Conservation (phyloP, 2,329 filamentous ascomycete genomes). For the Clonostachys solani region DNA sequence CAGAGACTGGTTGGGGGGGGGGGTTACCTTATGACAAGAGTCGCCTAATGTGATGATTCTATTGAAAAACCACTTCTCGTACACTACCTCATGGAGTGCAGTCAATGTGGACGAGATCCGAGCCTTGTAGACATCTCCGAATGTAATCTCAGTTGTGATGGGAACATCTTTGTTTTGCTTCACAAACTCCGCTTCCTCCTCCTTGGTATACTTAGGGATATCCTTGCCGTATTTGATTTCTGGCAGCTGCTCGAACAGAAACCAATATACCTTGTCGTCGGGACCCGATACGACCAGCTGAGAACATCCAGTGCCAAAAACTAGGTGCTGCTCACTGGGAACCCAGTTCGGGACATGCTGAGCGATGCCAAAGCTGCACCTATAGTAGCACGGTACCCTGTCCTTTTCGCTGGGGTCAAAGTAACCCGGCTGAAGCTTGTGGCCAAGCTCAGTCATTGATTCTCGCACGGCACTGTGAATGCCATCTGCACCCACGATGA, state of each 20-base stretch:
- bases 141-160: constrained; percentile 13
- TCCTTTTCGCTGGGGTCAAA: constrained; percentile 12
- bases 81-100: constrained; percentile 22
- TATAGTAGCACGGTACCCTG: constrained; percentile 15
- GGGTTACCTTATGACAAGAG: constrained; percentile 21
- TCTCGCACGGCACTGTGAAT: constrained; percentile 28
- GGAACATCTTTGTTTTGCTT: constrained; percentile 11
- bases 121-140: constrained; percentile 20
- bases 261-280: constrained; percentile 24
- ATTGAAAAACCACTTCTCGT: constrained; percentile 22
- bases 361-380: constrained; percentile 32
- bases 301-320: constrained; percentile 12
- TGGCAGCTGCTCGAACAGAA: constrained; percentile 21
- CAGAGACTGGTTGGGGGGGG: too few species aligned
- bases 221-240: constrained; percentile 18
- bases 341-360: constrained; percentile 13
- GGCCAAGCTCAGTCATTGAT: constrained; percentile 14
- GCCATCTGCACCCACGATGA: constrained; percentile 33
- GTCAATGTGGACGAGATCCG: constrained; percentile 18
- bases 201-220: constrained; percentile 22
- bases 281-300: constrained; percentile 21
- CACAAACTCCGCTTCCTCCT: constrained; percentile 20
- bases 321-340: constrained; percentile 8
- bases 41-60: constrained; percentile 23
- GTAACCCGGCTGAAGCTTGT: constrained; percentile 1